Base-by-base conservation (phyloP, 2,329 filamentous ascomycete species). In the Pseudogymnoascus sp. region DNA sequence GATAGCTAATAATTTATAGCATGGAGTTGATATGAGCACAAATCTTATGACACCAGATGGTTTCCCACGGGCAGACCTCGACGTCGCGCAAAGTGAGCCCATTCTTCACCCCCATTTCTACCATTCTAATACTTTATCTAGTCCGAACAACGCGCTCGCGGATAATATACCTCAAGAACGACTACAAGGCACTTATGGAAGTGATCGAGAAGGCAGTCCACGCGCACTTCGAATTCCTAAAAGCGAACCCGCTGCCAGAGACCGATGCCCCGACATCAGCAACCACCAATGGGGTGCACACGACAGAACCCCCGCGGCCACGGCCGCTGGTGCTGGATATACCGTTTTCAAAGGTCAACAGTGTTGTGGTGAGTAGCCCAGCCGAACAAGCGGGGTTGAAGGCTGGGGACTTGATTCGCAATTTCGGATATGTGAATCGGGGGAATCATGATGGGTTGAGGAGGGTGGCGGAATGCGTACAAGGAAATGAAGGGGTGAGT, bases 11-110 rank as follows among this genome's bases (percentile, higher is more conserved):
- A 61, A 35, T 38, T 28, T 33, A 11, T 71, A 97, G 93, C 93
- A 97, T 79, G 87, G 89, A 50, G 93, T 96, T 62, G 87, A 89
- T 71, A 99, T 99, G 95, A 87, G 88, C 71, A 97, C 95, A 7
- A 82, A 86, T 64, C 84, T 99, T 40, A 85, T 91, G 23, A 97
- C 93, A 13, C 84, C 87, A 66, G 95, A 97, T 76, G 95, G 95
- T 59, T 99, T 91, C 74, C 95, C 95, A 33, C 85, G 95, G 73
- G 88, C 90, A 70, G 95, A 99, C 76, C 87, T 99, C 67, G 95
- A 99, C 75, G 89, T 99, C 67, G 89, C 95, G 26, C 93, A 97
- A 78, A 95, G 91, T 95, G 85, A 68, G 81, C 63, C 61, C 11
- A 35, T 33, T n/a, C 9, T 53, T 65, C 42, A 62, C 60, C 42